A percentile compares a stretch with the other conserved stretches of the same genome.
Evolutionary conservation across 2,329 filamentous ascomycete species (phyloP).

Genomic region (Sarocladium kiliense): DNA sequence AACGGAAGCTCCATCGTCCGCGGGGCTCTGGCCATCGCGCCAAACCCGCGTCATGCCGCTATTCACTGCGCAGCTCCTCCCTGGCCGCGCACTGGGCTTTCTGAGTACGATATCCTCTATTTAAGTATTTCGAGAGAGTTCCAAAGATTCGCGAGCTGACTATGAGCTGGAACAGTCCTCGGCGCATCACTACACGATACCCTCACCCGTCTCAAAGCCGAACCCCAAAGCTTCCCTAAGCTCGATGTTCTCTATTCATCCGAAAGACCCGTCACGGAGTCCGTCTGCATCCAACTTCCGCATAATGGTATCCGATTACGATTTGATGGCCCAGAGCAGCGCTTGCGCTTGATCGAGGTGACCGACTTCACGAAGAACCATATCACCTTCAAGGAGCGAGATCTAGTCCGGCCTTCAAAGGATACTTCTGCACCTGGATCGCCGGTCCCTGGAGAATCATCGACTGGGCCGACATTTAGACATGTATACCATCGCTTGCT

Average conservation of each 20-base stretch:
- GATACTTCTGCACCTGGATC: conserved; percentile 28
- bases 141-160: not conserved
- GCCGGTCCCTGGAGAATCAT: conserved; percentile 25
- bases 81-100: conserved; percentile 62
- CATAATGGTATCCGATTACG: conserved; percentile 83
- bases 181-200: conserved; percentile 90
- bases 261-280: conserved; percentile 66
- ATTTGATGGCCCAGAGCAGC: conserved; percentile 91
- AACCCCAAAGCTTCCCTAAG: conserved; percentile 75
- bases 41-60: conserved; percentile 34
- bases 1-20: not conserved
- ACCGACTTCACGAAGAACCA: conserved; percentile 82
- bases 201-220: conserved; percentile 80
- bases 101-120: conserved; percentile 30
- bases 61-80: conserved; percentile 58
- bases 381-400: conserved; percentile 74
- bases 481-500: conserved; percentile 93
- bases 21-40: conserved; percentile 5
- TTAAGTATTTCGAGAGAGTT: too few relatives aligned
- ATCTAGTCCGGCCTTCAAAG: conserved; percentile 63
- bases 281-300: conserved; percentile 71
- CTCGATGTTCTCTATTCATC: conserved; percentile 79
- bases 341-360: conserved; percentile 85
- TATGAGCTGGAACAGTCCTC: conserved; percentile 54
- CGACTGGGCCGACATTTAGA: conserved; percentile 67